Conservation (phyloP, 345 rosid species). For the Citrus sinensis region DNA sequence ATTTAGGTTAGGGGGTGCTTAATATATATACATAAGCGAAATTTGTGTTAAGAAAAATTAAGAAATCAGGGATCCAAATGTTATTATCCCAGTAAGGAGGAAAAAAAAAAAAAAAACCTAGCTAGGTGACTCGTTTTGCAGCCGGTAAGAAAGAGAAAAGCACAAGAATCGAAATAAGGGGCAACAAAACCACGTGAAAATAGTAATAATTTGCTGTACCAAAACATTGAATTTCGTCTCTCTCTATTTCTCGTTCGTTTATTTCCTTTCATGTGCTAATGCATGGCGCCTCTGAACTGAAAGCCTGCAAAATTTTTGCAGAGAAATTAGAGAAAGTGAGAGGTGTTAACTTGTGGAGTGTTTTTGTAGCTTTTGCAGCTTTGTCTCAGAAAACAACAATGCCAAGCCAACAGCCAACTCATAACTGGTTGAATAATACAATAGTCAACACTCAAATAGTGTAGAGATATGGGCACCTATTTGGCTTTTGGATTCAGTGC, state of each 20-base stretch:
- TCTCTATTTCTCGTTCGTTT: background rate
- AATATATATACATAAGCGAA: no score
- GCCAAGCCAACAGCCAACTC: background rate
- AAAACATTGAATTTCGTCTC: background rate
- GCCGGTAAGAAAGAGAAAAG: background rate
- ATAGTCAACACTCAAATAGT: background rate
- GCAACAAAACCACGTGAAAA: slow-evolving; percentile 26
- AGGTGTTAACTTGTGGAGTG: background rate
- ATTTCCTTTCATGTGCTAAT: background rate
- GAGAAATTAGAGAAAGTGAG: background rate
- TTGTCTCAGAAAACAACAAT: background rate
- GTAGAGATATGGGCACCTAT: background rate
- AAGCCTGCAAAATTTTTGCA: background rate
- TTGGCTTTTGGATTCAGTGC: background rate
- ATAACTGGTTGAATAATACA: background rate
- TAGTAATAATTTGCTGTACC: slow-evolving; percentile 1
- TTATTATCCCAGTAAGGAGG: background rate
- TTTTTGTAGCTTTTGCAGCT: background rate
- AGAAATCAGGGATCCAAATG: background rate
- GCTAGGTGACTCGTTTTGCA: background rate
- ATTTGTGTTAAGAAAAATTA: no score
- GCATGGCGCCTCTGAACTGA: background rate
- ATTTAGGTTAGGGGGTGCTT: background rate
- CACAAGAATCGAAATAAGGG: background rate
- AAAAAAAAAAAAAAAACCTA: no score